Conservation (phyloP, 148 eudicot genomes). For the Salicornia ramosissima region DNA sequence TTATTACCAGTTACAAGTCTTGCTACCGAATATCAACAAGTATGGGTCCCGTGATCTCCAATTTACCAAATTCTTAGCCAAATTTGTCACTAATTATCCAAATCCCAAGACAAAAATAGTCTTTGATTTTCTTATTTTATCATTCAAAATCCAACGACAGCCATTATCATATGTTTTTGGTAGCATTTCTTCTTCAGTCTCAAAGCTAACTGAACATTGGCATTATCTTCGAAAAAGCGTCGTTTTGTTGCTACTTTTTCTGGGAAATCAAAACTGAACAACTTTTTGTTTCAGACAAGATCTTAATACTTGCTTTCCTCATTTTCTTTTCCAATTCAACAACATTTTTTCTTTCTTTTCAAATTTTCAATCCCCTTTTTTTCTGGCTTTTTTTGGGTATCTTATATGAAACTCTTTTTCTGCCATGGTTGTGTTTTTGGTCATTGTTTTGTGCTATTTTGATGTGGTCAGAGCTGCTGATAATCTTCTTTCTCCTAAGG, state of each 20-base stretch:
- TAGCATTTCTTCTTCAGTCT: not conserved
- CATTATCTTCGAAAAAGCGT: not conserved
- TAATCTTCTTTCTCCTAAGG: conserved; percentile 79
- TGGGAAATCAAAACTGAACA: no score
- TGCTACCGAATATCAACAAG: not conserved
- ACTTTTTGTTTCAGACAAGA: not conserved
- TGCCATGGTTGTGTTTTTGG: conserved; percentile 33
- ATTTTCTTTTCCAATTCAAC: not conserved
- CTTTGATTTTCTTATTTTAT: not conserved
- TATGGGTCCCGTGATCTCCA: conserved; percentile 15
- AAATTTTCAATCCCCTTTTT: not conserved
- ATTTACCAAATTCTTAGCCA: conserved; percentile 1
- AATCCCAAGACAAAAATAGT: conserved; percentile 21
- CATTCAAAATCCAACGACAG: not conserved
- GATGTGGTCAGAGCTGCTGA: conserved; percentile 39
- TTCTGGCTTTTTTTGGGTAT: not conserved
- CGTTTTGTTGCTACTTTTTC: not conserved
- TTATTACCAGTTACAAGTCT: no score
- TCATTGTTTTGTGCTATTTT: conserved; percentile 21
- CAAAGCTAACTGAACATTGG: no score
- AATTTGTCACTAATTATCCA: conserved; percentile 8
- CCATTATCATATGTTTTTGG: not conserved
- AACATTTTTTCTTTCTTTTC: not conserved
- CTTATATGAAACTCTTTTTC: not conserved
- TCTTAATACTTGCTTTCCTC: not conserved